phyloP scores from a whole-genome alignment of 176 grass and related monocot genomes.

The Cocos nucifera region DNA sequence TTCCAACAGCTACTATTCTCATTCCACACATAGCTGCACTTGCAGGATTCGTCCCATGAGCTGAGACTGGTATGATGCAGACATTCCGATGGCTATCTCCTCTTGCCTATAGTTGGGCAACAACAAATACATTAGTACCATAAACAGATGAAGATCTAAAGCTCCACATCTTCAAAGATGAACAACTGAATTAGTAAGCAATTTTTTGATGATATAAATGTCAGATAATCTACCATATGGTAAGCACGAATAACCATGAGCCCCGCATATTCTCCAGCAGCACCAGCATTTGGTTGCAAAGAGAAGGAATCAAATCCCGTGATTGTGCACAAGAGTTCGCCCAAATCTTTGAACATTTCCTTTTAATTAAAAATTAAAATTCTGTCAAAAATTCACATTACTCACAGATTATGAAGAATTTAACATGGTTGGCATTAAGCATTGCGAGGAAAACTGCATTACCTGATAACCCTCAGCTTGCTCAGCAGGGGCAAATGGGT shows the following conservation, averaged over 20 bases:
- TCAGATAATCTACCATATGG: constrained; percentile 42
- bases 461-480: constrained; percentile 90
- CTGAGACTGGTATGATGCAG: constrained; percentile 97
- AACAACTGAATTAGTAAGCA: no score
- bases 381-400: not conserved
- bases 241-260: constrained; percentile 99
- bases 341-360: constrained; percentile 99
- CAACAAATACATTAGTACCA: not conserved
- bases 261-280: constrained; percentile 95
- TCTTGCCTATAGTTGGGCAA: constrained; percentile 43
- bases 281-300: constrained; percentile 99
- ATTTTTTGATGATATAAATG: not conserved
- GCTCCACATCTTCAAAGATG: no score
- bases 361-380: constrained; percentile 19
- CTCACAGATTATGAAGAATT: no score
- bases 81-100: constrained; percentile 88
- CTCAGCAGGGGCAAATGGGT: constrained; percentile 81
- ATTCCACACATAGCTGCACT: constrained; percentile 99
- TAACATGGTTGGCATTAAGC: no score
- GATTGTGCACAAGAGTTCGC: constrained; percentile 67
- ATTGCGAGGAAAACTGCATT: not conserved
- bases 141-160: not conserved
- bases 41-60: constrained; percentile 95
- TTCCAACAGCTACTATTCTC: constrained; percentile 97
- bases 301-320: constrained; percentile 99